Evolutionary conservation across 2,329 filamentous ascomycete genomes (phyloP).

Genomic region (Colletotrichum horii): DNA sequence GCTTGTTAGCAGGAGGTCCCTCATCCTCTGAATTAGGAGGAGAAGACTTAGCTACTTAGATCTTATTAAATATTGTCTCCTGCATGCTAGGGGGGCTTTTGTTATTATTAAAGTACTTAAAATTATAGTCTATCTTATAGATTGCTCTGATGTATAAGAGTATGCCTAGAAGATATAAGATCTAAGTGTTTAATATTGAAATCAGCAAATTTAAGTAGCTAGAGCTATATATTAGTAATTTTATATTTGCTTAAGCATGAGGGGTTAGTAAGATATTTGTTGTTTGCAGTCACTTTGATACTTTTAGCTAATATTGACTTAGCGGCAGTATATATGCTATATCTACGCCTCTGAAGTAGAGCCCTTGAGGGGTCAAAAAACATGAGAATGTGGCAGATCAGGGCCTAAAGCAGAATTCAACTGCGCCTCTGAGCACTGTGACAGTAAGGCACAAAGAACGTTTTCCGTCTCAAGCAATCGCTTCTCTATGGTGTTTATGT

Average conservation of each 20-base stretch:
- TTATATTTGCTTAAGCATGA: no score
- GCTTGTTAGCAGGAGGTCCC: no score
- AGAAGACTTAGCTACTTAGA: no score
- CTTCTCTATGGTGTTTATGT: conserved; percentile 7
- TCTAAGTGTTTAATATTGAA: neutral
- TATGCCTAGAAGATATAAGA: neutral
- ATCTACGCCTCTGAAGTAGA: neutral
- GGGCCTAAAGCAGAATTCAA: neutral
- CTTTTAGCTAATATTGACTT: no score
- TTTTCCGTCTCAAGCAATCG: conserved; percentile 13
- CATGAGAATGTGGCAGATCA: neutral
- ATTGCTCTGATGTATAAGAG: neutral
- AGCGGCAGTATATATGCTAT: no score
- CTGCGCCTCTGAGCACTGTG: neutral
- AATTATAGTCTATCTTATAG: neutral
- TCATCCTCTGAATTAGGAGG: no score
- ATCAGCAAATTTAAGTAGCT: no score
- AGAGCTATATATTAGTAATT: no score
- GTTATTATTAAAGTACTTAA: neutral
- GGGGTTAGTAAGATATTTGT: no score
- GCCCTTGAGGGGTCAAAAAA: neutral
- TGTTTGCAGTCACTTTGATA: no score
- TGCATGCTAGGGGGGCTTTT: neutral
- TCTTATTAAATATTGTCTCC: no score
- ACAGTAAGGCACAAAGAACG: neutral